Conservation (phyloP, 2,329 filamentous ascomycete genomes). For the Neopestalotiopsis sp. region DNA sequence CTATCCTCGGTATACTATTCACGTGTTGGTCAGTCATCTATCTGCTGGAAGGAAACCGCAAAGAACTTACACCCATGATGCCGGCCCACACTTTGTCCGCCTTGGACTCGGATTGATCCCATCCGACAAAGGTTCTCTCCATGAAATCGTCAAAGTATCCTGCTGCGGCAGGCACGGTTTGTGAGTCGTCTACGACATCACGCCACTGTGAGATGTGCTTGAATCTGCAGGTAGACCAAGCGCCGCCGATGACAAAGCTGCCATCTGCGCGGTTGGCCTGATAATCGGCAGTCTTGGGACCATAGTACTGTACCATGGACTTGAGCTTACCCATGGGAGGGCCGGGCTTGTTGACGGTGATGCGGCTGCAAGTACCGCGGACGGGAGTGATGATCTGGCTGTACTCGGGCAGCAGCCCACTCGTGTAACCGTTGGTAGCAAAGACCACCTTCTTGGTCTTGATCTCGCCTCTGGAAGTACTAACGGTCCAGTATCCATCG, state of each 20-base stretch:
- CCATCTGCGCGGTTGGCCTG: conserved; percentile 46
- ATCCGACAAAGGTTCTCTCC: conserved; percentile 50
- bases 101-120: conserved; percentile 47
- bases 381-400: conserved; percentile 17
- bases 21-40: not conserved
- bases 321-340: conserved; percentile 22
- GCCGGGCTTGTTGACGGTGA: conserved; percentile 15
- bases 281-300: conserved; percentile 37
- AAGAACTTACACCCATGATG: conserved; percentile 27
- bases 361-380: conserved; percentile 25
- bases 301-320: conserved; percentile 28
- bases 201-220: conserved; percentile 45
- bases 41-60: not conserved
- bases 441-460: conserved; percentile 16
- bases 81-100: conserved; percentile 48
- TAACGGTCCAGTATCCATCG: not conserved
- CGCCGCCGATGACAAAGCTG: conserved; percentile 51
- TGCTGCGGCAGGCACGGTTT: conserved; percentile 43
- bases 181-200: conserved; percentile 47
- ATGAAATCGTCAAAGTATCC: conserved; percentile 52
- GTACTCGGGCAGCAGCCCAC: conserved; percentile 19
- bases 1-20: conserved; percentile 8
- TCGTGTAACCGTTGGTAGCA: conserved; percentile 22
- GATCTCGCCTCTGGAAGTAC: conserved; percentile 13
- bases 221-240: conserved; percentile 36